Evolutionary conservation across 352 stramenopile genomes (phyloP), one percentile per base, ranked within the genome.

Genomic region (Phytophthora sansomeana): DNA sequence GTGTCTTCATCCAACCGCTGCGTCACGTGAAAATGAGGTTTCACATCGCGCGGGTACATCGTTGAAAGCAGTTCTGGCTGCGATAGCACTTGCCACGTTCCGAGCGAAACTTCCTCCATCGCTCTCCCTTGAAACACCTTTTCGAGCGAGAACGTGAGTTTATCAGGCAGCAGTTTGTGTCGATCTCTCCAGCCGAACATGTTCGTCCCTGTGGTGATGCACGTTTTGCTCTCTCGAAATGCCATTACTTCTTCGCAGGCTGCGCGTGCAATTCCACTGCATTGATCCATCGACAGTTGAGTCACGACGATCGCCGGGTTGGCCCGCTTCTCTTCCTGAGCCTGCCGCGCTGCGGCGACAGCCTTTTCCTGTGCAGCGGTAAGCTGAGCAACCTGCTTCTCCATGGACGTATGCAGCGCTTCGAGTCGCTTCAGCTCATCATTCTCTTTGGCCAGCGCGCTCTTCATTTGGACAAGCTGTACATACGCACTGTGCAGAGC

Each of bases 111-210:
- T 38, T 78, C 61, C 10, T 81, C 71, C 19, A 70, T 36, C 24
- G 55, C 32, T n/a, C 46, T 50, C 5, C 58, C 63, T 14, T 56
- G 42, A 36, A 89, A 89, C 2, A 65, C 38, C 65, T 90, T 89
- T 47, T 90, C 75, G 26, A 90, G 64, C 7, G 74, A 76, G 35
- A 89, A 90, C 46, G 63, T 75, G 43, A 90, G 69, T 32, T 79
- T 74, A 36, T 86, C 68, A 21, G 54, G 42, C 7, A 46, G 62
- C 16, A 83, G 44, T 36, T 67, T 64, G 69, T 85, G 81, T 4
- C 66, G 74, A 38, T 89, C 81, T 44, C 71, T 60, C 81, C 81
- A 91, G 16, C 81, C 81, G 32, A 91, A 85, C 42, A 89, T 69
- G 9, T 60, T 83, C 14, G 66, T 62, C 1, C 81, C 81, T 0